Base-by-base conservation (phyloP, 129 eudicot genomes). In the Arctium lappa region DNA sequence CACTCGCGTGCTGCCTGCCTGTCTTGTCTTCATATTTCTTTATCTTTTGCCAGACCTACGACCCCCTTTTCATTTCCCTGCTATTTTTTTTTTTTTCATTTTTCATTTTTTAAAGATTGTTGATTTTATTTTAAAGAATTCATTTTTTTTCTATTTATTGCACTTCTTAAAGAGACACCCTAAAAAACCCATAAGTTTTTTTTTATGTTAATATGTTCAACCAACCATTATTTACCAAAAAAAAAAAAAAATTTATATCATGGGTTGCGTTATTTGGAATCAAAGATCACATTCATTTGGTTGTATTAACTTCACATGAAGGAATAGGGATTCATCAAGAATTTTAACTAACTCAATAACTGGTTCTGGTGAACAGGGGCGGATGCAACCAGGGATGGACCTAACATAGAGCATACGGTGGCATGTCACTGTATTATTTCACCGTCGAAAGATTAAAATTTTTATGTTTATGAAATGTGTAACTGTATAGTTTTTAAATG, bases 11-110 rank as follows among this genome's bases (percentile, higher is more conserved):
- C 87, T 44, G 87, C 76, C 53, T 79, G 76, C 60, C 84, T 84
- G 87, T 84, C 87, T 65, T 84, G 84, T 84, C 84, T 84, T 74
- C 39, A 73, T 65, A 79, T 79, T 79, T 83, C 86, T 83, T 83
- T 77, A 83, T 83, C 82, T 83, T 83, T 83, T 83, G 86, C 78
- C 86, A 83, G 86, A 39, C 86, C 74, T 63, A 32, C 48, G 48
- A 65, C 69, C 75, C 70, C 82, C 81, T 83, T 77, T 76, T 46
- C 82, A 70, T 77, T 77, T 38, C 32, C 48, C n/a, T 56, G 73
- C 33, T 22, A 72, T 29, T 69, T 27, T 83, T 79, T 78, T 18
- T 42, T n/a, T n/a, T n/a, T n/a, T n/a, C n/a, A n/a, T n/a, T n/a
- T n/a, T 50, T 9, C 27, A 8, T 39, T 69, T 15, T n/a, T 44